Conservation (phyloP, 192 early-diverging fungal species). For the Paraglomus brasilianum region DNA sequence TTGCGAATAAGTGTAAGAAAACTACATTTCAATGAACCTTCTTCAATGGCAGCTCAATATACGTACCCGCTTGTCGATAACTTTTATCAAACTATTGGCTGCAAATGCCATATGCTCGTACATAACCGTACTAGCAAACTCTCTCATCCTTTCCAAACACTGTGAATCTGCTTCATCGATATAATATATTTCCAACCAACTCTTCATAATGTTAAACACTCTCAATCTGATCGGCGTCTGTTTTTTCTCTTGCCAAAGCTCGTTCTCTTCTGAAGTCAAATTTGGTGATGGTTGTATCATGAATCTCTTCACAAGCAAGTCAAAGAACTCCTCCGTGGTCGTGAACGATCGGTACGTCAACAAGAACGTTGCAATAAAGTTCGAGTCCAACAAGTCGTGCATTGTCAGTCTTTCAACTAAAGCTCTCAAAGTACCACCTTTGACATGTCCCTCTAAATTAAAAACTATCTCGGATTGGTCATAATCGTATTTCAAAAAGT, state of each 20-base stretch:
- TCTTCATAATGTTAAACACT: constrained; percentile 92
- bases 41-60: neutral
- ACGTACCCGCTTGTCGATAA: constrained; percentile 71
- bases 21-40: no score
- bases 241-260: constrained; percentile 85
- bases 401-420: constrained; percentile 87
- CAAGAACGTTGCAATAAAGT: constrained; percentile 85
- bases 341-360: constrained; percentile 95
- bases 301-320: constrained; percentile 75
- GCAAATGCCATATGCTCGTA: constrained; percentile 68
- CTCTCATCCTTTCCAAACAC: constrained; percentile 65
- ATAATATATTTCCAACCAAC: constrained; percentile 94
- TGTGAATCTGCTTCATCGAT: constrained; percentile 70
- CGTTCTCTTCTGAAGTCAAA: constrained; percentile 61
- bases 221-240: constrained; percentile 88
- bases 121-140: constrained; percentile 75
- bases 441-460: constrained; percentile 85
- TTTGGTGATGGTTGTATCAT: constrained; percentile 68
- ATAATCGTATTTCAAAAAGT: constrained; percentile 85
- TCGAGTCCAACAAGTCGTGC: constrained; percentile 80
- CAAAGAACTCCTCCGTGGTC: constrained; percentile 73
- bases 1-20: neutral
- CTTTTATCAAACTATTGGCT: constrained; percentile 67
- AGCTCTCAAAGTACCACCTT: constrained; percentile 84
- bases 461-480: constrained; percentile 70